phyloP scores from a whole-genome alignment of 192 early-diverging fungal species.

The Martensiomyces pterosporus region DNA sequence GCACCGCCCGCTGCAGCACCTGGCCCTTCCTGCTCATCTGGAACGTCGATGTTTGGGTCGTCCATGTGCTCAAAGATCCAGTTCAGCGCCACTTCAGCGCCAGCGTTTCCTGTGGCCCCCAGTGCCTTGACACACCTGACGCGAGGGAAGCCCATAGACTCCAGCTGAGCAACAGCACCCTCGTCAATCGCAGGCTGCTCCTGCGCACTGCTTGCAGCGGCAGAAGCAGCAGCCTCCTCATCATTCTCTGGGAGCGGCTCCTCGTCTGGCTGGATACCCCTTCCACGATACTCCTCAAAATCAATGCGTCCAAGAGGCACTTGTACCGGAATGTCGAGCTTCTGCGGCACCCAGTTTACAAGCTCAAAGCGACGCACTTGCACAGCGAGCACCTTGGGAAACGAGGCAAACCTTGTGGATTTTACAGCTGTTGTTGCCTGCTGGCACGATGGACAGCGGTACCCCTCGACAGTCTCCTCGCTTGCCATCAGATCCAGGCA shows the following conservation, averaged over 20 bases:
- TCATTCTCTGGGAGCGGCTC: constrained; percentile 66
- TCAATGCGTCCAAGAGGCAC: constrained; percentile 54
- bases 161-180: constrained; percentile 68
- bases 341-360: constrained; percentile 78
- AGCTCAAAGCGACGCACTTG: constrained; percentile 69
- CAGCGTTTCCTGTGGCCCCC: constrained; percentile 70
- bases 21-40: constrained; percentile 22
- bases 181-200: constrained; percentile 57
- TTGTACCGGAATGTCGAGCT: constrained; percentile 57
- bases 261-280: constrained; percentile 66
- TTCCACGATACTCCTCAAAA: constrained; percentile 66
- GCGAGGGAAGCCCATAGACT: constrained; percentile 91
- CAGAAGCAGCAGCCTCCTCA: constrained; percentile 1
- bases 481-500: constrained; percentile 61
- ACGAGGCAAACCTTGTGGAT: constrained; percentile 66
- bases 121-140: constrained; percentile 80
- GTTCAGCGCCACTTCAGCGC: constrained; percentile 81
- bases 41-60: constrained; percentile 69
- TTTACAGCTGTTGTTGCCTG: constrained; percentile 57
- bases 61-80: constrained; percentile 99
- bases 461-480: constrained; percentile 55
- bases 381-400: constrained; percentile 69
- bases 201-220: constrained; percentile 23
- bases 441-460: constrained; percentile 61
- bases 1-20: not conserved